Base-by-base conservation (phyloP, 2,329 filamentous ascomycete genomes). In the Boeremia lycopersici region DNA sequence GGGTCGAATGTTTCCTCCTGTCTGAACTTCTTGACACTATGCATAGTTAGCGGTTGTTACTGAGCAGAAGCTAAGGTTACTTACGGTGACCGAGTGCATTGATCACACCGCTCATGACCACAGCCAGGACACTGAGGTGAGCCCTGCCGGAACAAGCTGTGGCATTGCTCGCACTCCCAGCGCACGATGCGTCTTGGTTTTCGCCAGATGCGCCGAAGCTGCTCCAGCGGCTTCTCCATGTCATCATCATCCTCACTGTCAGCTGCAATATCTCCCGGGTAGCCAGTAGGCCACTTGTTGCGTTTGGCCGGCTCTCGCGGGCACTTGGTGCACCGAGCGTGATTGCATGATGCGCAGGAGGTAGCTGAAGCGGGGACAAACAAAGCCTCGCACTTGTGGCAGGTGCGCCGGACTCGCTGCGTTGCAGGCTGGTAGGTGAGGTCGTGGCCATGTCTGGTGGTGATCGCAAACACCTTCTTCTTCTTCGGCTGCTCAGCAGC, bases 311-410 rank as follows among this genome's bases (percentile, higher is more conserved):
- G 91, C 67, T 91, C 87, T 64, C 91, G 82, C 26, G 90, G 90
- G 73, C 91, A 96, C 69, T 88, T 88, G 34, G 86, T 90, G 78
- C 91, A 96, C 48, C 90, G 86, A 46, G 82, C 73, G 73, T 96
- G 92, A 26, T 81, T 77, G 74, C 92, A 96, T 34, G 79, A 80
- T 7, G 79, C 74, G 72, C 92, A 96, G 70, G 84, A 77, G 56
- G 87, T 90, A 1, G 76, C 73, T 2, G 69, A 70, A 11, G 74
- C 56, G 5, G 73, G 73, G 9, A 72, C 57, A 69, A 92, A 95
- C 1, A 87, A 69, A 2, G 79, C 83, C 41, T 84, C 72, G 72
- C 92, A 96, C 65, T 85, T 81, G 74, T 96, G 91, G 73, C 92
- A 96, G 45, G 79, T 86, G 53, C 91, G 86, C 50, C 89, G 82